Conservation (phyloP, 371 early-diverging fungal genomes). For the Mucor piriformis region DNA sequence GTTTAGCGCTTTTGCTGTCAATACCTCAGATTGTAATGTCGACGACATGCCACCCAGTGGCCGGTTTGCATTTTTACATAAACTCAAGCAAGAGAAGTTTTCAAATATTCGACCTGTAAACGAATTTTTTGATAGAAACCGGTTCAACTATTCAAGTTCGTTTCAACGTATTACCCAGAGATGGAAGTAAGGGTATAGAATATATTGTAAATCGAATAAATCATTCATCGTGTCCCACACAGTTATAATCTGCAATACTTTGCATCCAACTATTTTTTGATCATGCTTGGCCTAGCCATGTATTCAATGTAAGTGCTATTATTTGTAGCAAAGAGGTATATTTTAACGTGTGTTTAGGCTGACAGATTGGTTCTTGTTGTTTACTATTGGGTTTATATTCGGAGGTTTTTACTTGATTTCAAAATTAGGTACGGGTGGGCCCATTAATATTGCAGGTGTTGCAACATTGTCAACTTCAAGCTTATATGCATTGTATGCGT, state of each 20-base stretch:
- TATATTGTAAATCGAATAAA: neutral
- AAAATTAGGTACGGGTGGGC: constrained; percentile 26
- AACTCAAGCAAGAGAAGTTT: constrained; percentile 37
- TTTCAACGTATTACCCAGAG: constrained; percentile 40
- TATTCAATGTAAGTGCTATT: constrained; percentile 53
- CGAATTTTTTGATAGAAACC: constrained; percentile 64
- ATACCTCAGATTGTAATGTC: neutral
- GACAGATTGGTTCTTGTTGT: constrained; percentile 45
- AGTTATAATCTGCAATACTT: constrained; percentile 64
- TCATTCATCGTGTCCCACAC: neutral
- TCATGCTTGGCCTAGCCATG: constrained; percentile 55
- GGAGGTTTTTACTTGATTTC: constrained; percentile 42
- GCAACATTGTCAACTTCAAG: constrained; percentile 34
- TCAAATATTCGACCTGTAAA: constrained; percentile 52
- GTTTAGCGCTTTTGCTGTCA: neutral
- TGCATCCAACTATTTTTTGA: constrained; percentile 64
- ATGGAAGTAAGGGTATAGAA: constrained; percentile 43
- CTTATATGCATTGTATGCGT: constrained; percentile 38
- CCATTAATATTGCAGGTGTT: constrained; percentile 35
- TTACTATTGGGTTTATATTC: constrained; percentile 46
- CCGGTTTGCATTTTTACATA: constrained; percentile 27
- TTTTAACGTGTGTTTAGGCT: constrained; percentile 27
- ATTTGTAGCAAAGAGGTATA: neutral
- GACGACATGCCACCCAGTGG: neutral
- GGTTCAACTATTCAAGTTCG: constrained; percentile 51